Base-by-base conservation (phyloP, 371 early-diverging fungal genomes). In the Capniomyces stellatus region DNA sequence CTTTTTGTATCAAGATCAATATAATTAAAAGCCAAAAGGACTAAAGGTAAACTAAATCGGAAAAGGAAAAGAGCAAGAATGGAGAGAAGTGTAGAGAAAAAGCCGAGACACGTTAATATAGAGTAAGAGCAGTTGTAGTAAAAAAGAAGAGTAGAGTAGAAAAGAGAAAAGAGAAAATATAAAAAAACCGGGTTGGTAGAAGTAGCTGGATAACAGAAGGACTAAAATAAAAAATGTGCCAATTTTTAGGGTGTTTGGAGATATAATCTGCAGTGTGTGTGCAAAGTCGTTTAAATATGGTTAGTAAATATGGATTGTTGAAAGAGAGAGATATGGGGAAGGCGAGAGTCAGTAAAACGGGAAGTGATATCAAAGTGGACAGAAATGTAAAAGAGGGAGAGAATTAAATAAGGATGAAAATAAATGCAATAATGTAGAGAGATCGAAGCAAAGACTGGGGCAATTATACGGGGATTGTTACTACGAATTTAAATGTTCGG, bases 381-480 rank as follows among this genome's bases (percentile, higher is more conserved):
- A n/a, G n/a, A n/a, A n/a, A n/a, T n/a, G n/a, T n/a, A n/a, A n/a
- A n/a, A n/a, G n/a, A 35, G 35, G 35, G 35, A 6, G 6, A 35
- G 35, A 35, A 35, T 6, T 35, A 10, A 35, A 10, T 10, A 35
- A 35, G 10, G 6, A 10, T 10, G 6, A 35, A 35, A 35, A 6
- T 35, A 35, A 6, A 15, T 10, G 35, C 6, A 35, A 35, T 35
- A 35, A 35, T 10, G 15, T 71, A 75, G 55, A 4, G 75, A 75
- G 47, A 64, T 73, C 0, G 46, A 58, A 1, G 19, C 58, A 73
- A 23, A 74, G 73, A 31, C 67, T 69, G 39, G 59, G 56, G 27
- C 66, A 76, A 19, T 58, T 83, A 10, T 66, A 61, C 27, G 83
- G 82, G 8, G 85, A 84, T 60, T 60, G 60, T 29, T 84, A 79